Evolutionary conservation across 257 asterid species (phyloP).

Genomic region (Solanum pinnatisectum): DNA sequence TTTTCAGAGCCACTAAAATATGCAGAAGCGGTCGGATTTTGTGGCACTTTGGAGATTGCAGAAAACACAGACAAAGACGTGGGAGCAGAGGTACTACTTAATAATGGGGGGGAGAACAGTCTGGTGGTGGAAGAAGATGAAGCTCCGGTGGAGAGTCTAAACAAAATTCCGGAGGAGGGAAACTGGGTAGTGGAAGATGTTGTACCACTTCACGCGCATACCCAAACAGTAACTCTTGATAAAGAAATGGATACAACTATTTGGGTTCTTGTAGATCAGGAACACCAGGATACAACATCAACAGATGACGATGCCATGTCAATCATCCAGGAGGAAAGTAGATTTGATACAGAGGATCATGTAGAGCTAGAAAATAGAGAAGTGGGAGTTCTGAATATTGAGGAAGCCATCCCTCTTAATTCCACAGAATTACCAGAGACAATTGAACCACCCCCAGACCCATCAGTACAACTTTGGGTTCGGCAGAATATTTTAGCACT

Average conservation of each 20-base stretch:
- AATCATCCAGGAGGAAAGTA: background rate
- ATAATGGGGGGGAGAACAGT: background rate
- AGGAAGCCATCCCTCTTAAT: no score
- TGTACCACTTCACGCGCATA: no score
- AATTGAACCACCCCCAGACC: no score
- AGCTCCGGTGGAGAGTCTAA: background rate
- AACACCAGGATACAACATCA: background rate
- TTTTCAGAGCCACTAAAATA: no score
- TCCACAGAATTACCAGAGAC: no score
- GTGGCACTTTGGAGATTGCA: background rate
- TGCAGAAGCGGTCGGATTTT: no score
- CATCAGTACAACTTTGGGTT: no score
- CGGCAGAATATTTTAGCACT: no score
- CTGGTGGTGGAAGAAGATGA: background rate
- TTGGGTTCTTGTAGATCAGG: background rate
- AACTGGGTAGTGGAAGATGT: background rate
- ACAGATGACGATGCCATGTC: background rate
- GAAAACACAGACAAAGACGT: background rate
- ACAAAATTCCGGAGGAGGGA: background rate
- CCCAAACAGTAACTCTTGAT: no score
- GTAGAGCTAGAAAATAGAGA: no score
- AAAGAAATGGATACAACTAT: no score
- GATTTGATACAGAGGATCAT: background rate
- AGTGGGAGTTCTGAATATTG: no score
- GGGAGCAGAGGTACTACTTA: background rate